Evolutionary conservation across 192 early-diverging fungal genomes (phyloP), one percentile per base, ranked within the genome.

Genomic region (Backusella circina): DNA sequence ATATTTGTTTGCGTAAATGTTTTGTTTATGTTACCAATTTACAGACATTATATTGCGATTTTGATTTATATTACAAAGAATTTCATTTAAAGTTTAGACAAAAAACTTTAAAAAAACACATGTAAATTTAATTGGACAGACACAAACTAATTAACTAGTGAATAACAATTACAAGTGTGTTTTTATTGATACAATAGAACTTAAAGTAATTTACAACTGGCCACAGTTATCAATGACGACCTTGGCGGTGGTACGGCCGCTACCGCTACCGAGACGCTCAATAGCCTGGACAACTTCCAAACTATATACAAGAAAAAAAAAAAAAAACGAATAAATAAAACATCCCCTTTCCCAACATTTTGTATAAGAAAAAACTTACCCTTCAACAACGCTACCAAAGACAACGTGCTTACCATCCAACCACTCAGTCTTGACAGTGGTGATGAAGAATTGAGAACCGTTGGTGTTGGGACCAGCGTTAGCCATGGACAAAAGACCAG

Each of bases 391-490:
- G 33, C 23, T n/a, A 39, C 91, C 91, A 80, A 93, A 90, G 50
- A 97, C 95, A 38, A 93, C 91, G 85, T 96, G 94, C 85, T 94
- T 95, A 77, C 88, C 86, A 85, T 96, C 95, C 70, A 96, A 88
- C 93, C 94, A 96, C n/a, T 83, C 28, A 61, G 93, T 95, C 81
- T 90, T 86, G 65, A 89, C 91, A 26, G 91, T 91, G 71, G 92
- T 94, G 79, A 97, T 91, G 85, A 97, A 96, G 88, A 97, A 96
- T 83, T 96, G 94, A 21, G 93, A 94, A 35, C 93, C 94, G 85
- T 95, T 94, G 83, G 94, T 95, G 79, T 91, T 87, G 18, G 90
- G 88, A 15, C 95, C 95, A 75, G 88, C 87, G 78, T 97, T 96
- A 77, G 95, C 95, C 92, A 95, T 95, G 71, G 93, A 94, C 71